Conservation (phyloP, 2,329 filamentous ascomycete genomes). For the Lachnellula subtilissima region DNA sequence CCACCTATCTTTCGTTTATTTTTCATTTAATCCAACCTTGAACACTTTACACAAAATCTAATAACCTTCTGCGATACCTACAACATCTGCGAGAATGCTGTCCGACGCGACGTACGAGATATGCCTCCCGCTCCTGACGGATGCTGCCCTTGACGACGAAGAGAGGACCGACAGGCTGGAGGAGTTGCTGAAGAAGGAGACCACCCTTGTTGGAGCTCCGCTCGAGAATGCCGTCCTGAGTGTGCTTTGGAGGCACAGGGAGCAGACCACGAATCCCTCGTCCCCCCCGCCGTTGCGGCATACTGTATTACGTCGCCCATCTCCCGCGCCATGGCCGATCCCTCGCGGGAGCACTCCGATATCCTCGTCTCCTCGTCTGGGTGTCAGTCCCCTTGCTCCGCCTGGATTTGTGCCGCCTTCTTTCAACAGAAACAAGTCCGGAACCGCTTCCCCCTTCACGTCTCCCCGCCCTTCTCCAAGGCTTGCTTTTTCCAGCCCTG, state of each 20-base stretch:
- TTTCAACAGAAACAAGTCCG: slow-evolving; percentile 72
- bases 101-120: slow-evolving; percentile 90
- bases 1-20: slow-evolving; percentile 8
- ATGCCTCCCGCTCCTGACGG: slow-evolving; percentile 82
- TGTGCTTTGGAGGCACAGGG: slow-evolving; percentile 80
- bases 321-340: slow-evolving; percentile 88
- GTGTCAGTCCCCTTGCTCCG: slow-evolving; percentile 76
- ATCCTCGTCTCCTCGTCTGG: slow-evolving; percentile 75
- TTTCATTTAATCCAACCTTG: slow-evolving; percentile 3
- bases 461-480: slow-evolving; percentile 91
- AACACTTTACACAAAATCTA: neutral
- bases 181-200: slow-evolving; percentile 75
- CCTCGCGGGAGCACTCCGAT: slow-evolving; percentile 68
- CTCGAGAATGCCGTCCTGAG: slow-evolving; percentile 90
- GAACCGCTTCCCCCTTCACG: slow-evolving; percentile 81
- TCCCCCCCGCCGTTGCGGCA: slow-evolving; percentile 84
- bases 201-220: slow-evolving; percentile 66
- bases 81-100: slow-evolving; percentile 56
- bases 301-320: slow-evolving; percentile 83
- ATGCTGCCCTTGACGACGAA: slow-evolving; percentile 80
- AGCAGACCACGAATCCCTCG: slow-evolving; percentile 56
- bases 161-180: slow-evolving; percentile 92
- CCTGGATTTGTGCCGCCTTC: slow-evolving; percentile 76
- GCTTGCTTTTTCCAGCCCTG: slow-evolving; percentile 81
- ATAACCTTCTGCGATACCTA: neutral